Evolutionary conservation across 305 asterid species (phyloP).

Genomic region (Fraxinus sp.): DNA sequence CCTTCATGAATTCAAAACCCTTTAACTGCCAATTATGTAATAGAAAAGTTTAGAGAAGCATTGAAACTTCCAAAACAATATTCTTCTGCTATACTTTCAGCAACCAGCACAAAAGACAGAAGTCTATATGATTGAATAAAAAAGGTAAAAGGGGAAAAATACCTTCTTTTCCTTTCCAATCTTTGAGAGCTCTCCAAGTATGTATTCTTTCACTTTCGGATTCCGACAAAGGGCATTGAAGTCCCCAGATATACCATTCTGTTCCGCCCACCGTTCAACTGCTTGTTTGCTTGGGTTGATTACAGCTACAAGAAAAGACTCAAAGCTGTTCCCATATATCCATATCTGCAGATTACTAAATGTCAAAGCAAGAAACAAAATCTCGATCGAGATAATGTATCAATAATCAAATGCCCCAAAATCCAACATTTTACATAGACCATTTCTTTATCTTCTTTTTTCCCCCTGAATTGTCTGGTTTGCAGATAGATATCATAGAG

Average conservation of each 20-base stretch:
- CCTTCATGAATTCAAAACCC: conserved; percentile 82
- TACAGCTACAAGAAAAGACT: conserved; percentile 79
- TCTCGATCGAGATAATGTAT: neutral
- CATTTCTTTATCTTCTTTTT: neutral
- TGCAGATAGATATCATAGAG: conserved; percentile 9
- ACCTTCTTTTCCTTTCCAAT: conserved; percentile 83
- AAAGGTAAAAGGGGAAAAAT: conserved; percentile 12
- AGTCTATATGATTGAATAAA: neutral
- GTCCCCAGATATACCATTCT: conserved; percentile 64
- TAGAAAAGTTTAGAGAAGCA: conserved; percentile 17
- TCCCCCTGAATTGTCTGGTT: neutral
- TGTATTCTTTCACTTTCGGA: conserved; percentile 57
- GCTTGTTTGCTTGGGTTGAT: conserved; percentile 67
- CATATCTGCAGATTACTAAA: conserved; percentile 59
- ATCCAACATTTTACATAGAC: conserved; percentile 5
- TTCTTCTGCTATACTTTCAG: neutral
- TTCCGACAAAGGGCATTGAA: conserved; percentile 63
- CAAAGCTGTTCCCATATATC: conserved; percentile 91
- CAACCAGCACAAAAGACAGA: conserved; percentile 4
- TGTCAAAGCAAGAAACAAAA: conserved; percentile 8
- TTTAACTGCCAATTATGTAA: conserved; percentile 55
- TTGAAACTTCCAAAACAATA: neutral
- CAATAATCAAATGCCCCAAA: conserved; percentile 10
- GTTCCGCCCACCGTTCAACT: conserved; percentile 71
- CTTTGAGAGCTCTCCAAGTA: conserved; percentile 69